Evolutionary conservation across 805 yeast genomes (phyloP), one percentile per base, ranked within the genome.

Genomic region (Starmerella cellae): DNA sequence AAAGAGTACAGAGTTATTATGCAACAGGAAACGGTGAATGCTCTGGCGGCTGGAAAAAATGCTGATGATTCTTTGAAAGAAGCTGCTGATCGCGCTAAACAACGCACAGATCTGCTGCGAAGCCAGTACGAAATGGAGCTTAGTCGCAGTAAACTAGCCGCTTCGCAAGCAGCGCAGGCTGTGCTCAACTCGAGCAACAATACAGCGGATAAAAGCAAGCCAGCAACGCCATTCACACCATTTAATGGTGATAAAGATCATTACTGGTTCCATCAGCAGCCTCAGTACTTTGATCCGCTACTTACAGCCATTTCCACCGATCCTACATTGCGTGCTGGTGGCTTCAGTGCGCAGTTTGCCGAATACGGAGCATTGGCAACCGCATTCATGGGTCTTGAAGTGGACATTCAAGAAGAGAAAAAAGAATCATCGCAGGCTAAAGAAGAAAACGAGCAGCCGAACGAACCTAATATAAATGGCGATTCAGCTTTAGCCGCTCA

Each of bases 381-480:
- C 51, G 96, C 97, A 5, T 88, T 87, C 53, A 74, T 77, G 64
- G 96, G 97, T 0, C 65, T 91, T 46, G 87, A 83, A 14, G 85
- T 95, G 59, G 70, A 79, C 44, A 71, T 91, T 22, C 79, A 75
- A 31, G 68, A 64, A 33, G 87, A 80, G 50, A 68, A 71, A 52
- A 34, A n/a, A n/a, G n/a, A n/a, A n/a, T n/a, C n/a, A n/a, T n/a
- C n/a, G 13, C 19, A n/a, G n/a, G n/a, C n/a, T n/a, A n/a, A n/a
- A n/a, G n/a, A n/a, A n/a, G n/a, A n/a, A n/a, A n/a, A n/a, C n/a
- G n/a, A n/a, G n/a, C n/a, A n/a, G n/a, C n/a, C n/a, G n/a, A n/a
- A n/a, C n/a, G n/a, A n/a, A n/a, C n/a, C n/a, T n/a, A n/a, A n/a
- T n/a, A n/a, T n/a, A n/a, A n/a, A n/a, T n/a, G n/a, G n/a, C n/a